Base-by-base conservation (phyloP, 148 eudicot species). In the Spergularia marina region DNA sequence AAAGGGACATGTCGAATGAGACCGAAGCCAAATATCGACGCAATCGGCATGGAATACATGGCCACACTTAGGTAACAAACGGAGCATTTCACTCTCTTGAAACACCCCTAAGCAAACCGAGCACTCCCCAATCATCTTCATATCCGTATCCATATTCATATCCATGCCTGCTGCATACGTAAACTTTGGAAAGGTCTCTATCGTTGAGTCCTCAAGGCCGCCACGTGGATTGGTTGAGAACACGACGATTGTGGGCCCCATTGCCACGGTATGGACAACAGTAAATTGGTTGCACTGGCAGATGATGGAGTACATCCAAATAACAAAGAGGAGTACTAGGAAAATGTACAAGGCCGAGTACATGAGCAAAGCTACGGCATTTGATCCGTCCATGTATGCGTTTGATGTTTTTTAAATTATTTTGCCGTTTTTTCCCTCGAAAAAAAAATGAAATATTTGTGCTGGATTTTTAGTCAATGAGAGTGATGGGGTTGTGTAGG, bases 71-170 rank as follows among this genome's bases (percentile, higher is more conserved):
- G 65, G 64, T 7, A 72, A 53, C 54, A 72, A 40, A 40, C 75
- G 75, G 6, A 72, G n/a, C 39, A 7, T 57, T n/a, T 72, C 75
- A 8, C 58, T 36, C 53, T 59, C 54, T 30, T 72, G 62, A 17
- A 39, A 72, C 15, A n/a, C 7, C 18, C 66, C 81, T 20, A 88
- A 56, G 13, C 75, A 72, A 7, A 72, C 51, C 0, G 53, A 10
- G 7, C 75, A 72, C 39, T 70, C 73, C 4, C 34, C 14, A 4
- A 20, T 44, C 49, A 6, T 44, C 49, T 68, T 20, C 7, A 47
- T 12, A 44, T 49, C 71, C 6, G 4, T 68, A 44, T 16, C 15
- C 12, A 4, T 41, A 70, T 2, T 8, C 2, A 10, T 49, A 20
- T n/a, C 15, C 5, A 13, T 1, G 10, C 10, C 49, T 9, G 13